Conservation (phyloP, 2,329 filamentous ascomycete species). For the Sporothrix protearum region DNA sequence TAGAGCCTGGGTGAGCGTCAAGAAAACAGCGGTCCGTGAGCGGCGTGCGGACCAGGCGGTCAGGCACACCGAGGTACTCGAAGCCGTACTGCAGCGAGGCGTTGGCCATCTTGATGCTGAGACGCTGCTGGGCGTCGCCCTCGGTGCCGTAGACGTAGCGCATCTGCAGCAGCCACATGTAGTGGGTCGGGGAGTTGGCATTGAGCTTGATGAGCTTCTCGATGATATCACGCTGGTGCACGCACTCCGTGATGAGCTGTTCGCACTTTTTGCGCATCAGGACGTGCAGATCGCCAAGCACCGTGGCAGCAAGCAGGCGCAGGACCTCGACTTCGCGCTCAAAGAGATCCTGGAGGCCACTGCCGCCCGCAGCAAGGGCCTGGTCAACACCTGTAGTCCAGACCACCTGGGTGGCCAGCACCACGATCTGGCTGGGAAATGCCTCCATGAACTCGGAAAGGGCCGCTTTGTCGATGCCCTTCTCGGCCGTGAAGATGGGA, state of each 20-base stretch:
- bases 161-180: slow-evolving; percentile 95
- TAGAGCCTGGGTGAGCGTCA: slow-evolving; percentile 92
- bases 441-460: slow-evolving; percentile 76
- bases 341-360: slow-evolving; percentile 61
- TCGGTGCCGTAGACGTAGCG: slow-evolving; percentile 84
- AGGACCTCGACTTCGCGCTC: slow-evolving; percentile 83
- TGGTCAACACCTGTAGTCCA: slow-evolving; percentile 88
- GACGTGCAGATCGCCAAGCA: slow-evolving; percentile 81
- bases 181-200: slow-evolving; percentile 73
- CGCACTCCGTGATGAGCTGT: slow-evolving; percentile 96
- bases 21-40: slow-evolving; percentile 98
- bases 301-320: slow-evolving; percentile 78
- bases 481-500: slow-evolving; percentile 67
- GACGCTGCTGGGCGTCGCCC: slow-evolving; percentile 74
- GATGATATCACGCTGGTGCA: slow-evolving; percentile 93
- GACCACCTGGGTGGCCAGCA: slow-evolving; percentile 86
- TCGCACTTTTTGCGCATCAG: slow-evolving; percentile 95
- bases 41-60: slow-evolving; percentile 92
- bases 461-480: slow-evolving; percentile 64
- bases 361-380: slow-evolving; percentile 64
- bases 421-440: slow-evolving; percentile 92
- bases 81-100: slow-evolving; percentile 94
- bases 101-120: slow-evolving; percentile 95
- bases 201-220: slow-evolving; percentile 75
- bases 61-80: slow-evolving; percentile 93